Percentiles rank a stretch among this genome's conserved stretches.
Evolutionary conservation across 257 asterid species (phyloP).

Genomic region (Euphrasia confusa): DNA sequence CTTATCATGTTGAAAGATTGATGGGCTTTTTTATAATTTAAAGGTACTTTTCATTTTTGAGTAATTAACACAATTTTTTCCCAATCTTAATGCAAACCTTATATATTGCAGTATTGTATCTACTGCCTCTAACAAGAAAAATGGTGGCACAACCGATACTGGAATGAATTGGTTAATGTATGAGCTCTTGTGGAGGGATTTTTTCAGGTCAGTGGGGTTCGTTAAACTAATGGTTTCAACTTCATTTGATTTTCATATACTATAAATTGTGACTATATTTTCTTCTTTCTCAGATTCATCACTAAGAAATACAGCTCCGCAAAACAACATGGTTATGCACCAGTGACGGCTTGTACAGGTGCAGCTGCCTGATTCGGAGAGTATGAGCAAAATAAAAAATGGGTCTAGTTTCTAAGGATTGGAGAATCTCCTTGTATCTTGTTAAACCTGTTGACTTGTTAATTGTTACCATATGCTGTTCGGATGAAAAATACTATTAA

Average conservation of each 20-base stretch:
- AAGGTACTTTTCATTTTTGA: not conserved
- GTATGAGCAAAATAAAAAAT: not conserved
- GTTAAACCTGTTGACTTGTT: not conserved
- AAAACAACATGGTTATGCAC: slow-evolving; percentile 52
- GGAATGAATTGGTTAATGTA: slow-evolving; percentile 95
- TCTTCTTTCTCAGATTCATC: slow-evolving; percentile 58
- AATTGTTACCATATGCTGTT: slow-evolving; percentile 5
- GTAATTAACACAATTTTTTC: not conserved
- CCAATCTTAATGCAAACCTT: slow-evolving; percentile 7
- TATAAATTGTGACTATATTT: not conserved
- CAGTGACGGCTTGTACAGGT: slow-evolving; percentile 78
- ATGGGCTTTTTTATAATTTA: not conserved
- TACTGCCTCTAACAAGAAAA: slow-evolving; percentile 49
- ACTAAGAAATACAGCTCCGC: slow-evolving; percentile 84
- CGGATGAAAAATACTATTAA: slow-evolving; percentile 7
- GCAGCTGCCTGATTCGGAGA: slow-evolving; percentile 47
- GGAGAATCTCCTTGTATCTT: not conserved
- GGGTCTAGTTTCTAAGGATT: not conserved
- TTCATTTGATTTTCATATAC: not conserved
- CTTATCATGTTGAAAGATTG: too few relatives aligned
- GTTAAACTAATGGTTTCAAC: not conserved
- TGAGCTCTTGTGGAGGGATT: slow-evolving; percentile 96
- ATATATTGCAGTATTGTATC: slow-evolving; percentile 50
- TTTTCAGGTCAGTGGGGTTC: slow-evolving; percentile 61
- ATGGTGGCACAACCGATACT: slow-evolving; percentile 49